Evolutionary conservation across 257 asterid genomes (phyloP), one percentile per base, ranked within the genome.

Genomic region (Fraxinus pennsylvanica): DNA sequence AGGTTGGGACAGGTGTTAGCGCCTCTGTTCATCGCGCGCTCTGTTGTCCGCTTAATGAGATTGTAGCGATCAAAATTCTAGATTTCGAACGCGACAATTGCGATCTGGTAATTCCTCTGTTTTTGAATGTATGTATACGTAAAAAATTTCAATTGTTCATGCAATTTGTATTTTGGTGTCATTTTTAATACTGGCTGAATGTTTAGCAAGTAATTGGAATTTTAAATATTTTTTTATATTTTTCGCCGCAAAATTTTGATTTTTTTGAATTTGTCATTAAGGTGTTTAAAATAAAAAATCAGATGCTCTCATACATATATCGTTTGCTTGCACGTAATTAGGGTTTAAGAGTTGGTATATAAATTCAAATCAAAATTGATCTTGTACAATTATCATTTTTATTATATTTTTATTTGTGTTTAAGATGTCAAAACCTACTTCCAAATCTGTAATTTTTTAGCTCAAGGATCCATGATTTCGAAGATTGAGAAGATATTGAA

Each of bases 21-120:
- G 94, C 94, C 14, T 85, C 91, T 38, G 92, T 90, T 76, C 85
- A 82, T 79, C 89, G 95, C 27, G 91, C 92, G 0, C 80, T 86
- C 0, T 88, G 95, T 81, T 45, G 14, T 68, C 77, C 85, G 1
- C 71, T 80, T 38, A 66, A 88, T 68, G 92, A 88, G 81, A 59
- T 88, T 43, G 89, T 88, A 27, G 95, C 92, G 35, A 76, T 90
- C 76, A 90, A 90, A 87, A 86, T 90, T 63, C 89, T 90, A 21
- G 95, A 90, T 77, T 90, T 84, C 39, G 95, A 90, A 75, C 88
- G 91, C 12, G 90, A 85, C 68, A 90, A 90, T 50, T 83, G 86
- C 30, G 90, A 90, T 84, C 86, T 88, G 90, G 95, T 90, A 81
- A 80, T 47, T 14, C 10, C 41, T 47, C 0, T 25, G 14, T 65